A percentile compares a stretch with the other conserved stretches of the same genome.
These are phyloP conservation scores for Hysterangium stoloniferum DNA, from an alignment of 768 basidiomycete genomes.

Conservation along the genomic window DNA sequence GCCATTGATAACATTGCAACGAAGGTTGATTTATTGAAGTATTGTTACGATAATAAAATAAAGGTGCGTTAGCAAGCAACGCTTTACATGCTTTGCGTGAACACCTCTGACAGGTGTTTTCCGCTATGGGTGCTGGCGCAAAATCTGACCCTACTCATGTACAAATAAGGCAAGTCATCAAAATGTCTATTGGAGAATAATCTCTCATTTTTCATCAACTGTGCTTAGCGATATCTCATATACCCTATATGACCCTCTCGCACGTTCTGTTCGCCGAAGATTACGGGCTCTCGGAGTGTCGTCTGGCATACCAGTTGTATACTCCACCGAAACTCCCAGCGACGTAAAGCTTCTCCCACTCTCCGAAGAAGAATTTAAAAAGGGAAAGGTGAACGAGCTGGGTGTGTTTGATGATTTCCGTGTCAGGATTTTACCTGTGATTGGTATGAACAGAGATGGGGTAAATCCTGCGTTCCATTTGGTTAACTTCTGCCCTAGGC, in stretches of 20 bases:
- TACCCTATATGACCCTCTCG: conserved; percentile 92
- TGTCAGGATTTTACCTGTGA: conserved; percentile 86
- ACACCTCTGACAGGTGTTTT: conserved; percentile 58
- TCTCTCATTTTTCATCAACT: background rate
- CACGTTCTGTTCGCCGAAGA: conserved; percentile 78
- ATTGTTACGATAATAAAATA: conserved; percentile 73
- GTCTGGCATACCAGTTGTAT: conserved; percentile 79
- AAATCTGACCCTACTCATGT: conserved; percentile 93
- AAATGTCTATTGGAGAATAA: too few relatives aligned
- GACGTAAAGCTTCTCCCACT: conserved; percentile 86
- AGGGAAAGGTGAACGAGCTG: conserved; percentile 83
- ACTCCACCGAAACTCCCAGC: conserved; percentile 84
- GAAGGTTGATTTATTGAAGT: conserved; percentile 87
- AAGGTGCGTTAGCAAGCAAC: conserved; percentile 42
- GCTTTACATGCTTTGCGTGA: background rate
- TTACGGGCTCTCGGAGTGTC: conserved; percentile 55
- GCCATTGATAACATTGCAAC: conserved; percentile 97
- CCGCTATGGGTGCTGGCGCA: conserved; percentile 94
- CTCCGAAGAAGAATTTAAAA: conserved; percentile 85
- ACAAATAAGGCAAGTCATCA: conserved; percentile 51
- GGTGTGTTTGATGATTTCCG: conserved; percentile 89
- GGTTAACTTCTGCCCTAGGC: conserved; percentile 29
- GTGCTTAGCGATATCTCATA: conserved; percentile 69
- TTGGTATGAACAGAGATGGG: too few relatives aligned
- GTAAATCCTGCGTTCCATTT: background rate